A percentile compares a stretch with the other conserved stretches of the same genome.
phyloP scores from a whole-genome alignment of 2,329 filamentous ascomycete species.

The Fusarium irregulare region DNA sequence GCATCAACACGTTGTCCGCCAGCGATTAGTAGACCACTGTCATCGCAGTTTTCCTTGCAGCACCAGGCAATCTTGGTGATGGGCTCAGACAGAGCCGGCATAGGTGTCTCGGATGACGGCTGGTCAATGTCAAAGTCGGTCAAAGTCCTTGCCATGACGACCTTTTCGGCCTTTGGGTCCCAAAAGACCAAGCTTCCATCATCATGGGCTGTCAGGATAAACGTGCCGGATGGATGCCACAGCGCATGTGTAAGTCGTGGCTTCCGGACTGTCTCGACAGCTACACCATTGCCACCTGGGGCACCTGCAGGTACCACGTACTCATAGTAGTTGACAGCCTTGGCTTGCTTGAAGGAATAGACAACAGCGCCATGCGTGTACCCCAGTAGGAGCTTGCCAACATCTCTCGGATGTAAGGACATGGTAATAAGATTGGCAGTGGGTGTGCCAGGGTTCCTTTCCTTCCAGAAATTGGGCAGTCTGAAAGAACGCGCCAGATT shows the following conservation, averaged over 20 bases:
- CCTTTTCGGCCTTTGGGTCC: slow-evolving; percentile 88
- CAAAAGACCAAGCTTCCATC: slow-evolving; percentile 94
- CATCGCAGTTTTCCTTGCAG: slow-evolving; percentile 91
- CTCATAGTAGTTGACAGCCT: slow-evolving; percentile 80
- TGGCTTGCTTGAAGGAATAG: slow-evolving; percentile 95
- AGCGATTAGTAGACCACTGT: slow-evolving; percentile 87
- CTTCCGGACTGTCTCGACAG: slow-evolving; percentile 70
- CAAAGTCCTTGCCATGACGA: slow-evolving; percentile 85
- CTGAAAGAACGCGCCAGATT: slow-evolving; percentile 76
- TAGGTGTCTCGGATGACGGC: slow-evolving; percentile 63
- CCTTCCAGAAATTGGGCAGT: slow-evolving; percentile 88
- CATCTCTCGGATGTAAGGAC: slow-evolving; percentile 89
- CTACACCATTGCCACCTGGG: slow-evolving; percentile 79
- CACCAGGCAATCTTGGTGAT: slow-evolving; percentile 89
- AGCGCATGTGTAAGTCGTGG: slow-evolving; percentile 84
- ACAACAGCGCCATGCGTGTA: slow-evolving; percentile 88
- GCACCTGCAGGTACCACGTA: slow-evolving; percentile 86
- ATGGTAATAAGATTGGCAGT: slow-evolving; percentile 75
- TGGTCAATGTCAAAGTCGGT: slow-evolving; percentile 79
- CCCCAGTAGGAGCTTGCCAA: slow-evolving; percentile 90
- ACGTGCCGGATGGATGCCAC: slow-evolving; percentile 96
- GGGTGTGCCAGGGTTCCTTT: slow-evolving; percentile 74
- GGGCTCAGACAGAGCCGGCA: slow-evolving; percentile 74
- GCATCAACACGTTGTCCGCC: slow-evolving; percentile 79
- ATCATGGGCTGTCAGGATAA: slow-evolving; percentile 86